Evolutionary conservation across 805 yeast genomes (phyloP), one percentile per base, ranked within the genome.

Genomic region (Metschnikowia colocasiae): DNA sequence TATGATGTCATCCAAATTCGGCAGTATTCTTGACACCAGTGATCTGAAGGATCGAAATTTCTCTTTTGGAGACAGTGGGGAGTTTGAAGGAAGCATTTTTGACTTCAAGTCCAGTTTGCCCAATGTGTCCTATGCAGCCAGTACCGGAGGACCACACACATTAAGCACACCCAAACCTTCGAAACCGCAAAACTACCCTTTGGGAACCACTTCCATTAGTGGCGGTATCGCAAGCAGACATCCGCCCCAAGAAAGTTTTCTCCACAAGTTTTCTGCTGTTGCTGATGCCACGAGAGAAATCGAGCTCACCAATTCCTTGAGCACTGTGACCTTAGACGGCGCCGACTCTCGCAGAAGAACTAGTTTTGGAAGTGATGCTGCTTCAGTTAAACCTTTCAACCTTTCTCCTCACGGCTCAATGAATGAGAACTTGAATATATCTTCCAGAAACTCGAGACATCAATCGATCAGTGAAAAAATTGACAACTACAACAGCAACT

Each of bases 251-350:
- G 75, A 69, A 16, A 69, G 78, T 41, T 83, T 83, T 57, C 65
- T 83, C 51, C 83, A 80, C 52, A 82, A 81, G 63, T 83, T 83
- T 57, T 70, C 83, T 6, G 69, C 80, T 2, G 83, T 83, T 15
- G 83, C 85, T 6, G 87, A 83, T 47, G 83, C 85, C 40, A 83
- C 89, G 0, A 71, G 85, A 56, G 89, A 83, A 54, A 71, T 82
- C 38, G 87, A 82, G 55, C 55, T 75, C 12, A 59, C 75, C 18
- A 68, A 69, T 44, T 75, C 74, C 10, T 58, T 79, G 45, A 73
- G 74, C n/a, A 61, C 71, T 29, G 56, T 69, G 40, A 51, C 64
- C n/a, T 54, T 69, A 19, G 72, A 68, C 12, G 55, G 57, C 52
- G 50, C 59, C 47, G 55, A 46, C 18, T 32, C 34, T 8, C 53